Conservation (phyloP, 2,329 filamentous ascomycete species). For the Ophiostoma pallidulum region DNA sequence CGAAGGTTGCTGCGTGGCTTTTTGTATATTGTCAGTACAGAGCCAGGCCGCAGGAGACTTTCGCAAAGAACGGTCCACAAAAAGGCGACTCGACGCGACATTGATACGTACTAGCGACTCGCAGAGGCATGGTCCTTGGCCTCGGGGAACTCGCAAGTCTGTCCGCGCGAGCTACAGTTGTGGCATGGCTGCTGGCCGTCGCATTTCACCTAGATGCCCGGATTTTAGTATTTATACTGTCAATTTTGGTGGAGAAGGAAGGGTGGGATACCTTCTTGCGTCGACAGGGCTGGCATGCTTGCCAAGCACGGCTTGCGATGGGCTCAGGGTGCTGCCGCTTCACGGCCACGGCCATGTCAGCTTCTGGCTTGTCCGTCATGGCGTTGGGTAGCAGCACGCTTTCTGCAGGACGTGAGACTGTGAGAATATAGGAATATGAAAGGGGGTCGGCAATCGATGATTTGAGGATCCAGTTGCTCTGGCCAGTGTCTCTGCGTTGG, state of each 20-base stretch:
- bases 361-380: neutral
- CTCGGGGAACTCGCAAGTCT: conserved; percentile 18
- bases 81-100: neutral
- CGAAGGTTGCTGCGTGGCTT: conserved; percentile 18
- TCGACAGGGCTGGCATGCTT: neutral
- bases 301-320: neutral
- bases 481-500: no score
- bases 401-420: no score
- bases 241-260: no score
- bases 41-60: no score
- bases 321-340: neutral
- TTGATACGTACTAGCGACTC: conserved; percentile 15
- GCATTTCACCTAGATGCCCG: conserved; percentile 19
- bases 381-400: no score
- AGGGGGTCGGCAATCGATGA: no score
- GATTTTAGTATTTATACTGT: no score
- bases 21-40: no score
- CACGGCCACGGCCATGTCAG: neutral
- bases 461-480: no score
- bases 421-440: no score
- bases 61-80: neutral
- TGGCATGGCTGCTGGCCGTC: conserved; percentile 21
- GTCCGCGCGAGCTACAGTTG: conserved; percentile 19
- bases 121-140: conserved; percentile 20
- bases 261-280: neutral